Evolutionary conservation across 2,329 filamentous ascomycete genomes (phyloP), one percentile per base, ranked within the genome.

Genomic region (Hypoxylon sp.): DNA sequence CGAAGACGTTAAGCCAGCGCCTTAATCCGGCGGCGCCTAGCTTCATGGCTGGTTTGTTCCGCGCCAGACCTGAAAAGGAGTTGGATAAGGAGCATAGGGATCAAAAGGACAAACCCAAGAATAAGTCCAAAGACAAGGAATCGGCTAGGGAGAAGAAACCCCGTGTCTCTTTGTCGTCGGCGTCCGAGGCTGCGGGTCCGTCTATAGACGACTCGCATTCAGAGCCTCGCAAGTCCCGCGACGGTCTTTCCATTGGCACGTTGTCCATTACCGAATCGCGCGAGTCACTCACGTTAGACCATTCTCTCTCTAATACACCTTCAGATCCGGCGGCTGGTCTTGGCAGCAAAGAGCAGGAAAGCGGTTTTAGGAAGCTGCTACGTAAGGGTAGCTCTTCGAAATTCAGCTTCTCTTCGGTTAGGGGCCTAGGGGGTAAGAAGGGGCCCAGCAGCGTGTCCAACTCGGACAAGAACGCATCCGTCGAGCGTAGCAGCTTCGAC

Each of bases 11-110:
- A 82, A 90, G 77, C 79, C 90, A 79, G 81, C 90, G 80, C 74
- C 85, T 98, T 29, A 98, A 99, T 75, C 96, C 96, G 6, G 88
- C 93, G 5, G 96, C 95, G 0, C 94, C 94, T 8, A 93, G 92
- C 0, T 98, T 98, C 78, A 95, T 92, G 80, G 90, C 87, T 9
- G 87, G 90, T 39, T 88, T 96, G 65, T 88, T 90, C 74, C 84
- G 85, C 3, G 78, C 78, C 31, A 84, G 73, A 74, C 22, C 77
- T 71, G 72, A 76, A 13, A 79, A 73, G 59, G 75, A 78, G 10
- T 59, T 62, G 10, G 80, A 80, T 62, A 83, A 76, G 63, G 80
- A 82, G 33, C 79, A 74, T 44, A 79, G 75, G 52, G 76, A 78
- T 5, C 55, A 62, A 29, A 81, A 76, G 54, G 75, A 78, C 19